A percentile compares a stretch with the other conserved stretches of the same genome.
Evolutionary conservation across 352 stramenopile genomes (phyloP).

Genomic region (Globisporangium acanthophoron): DNA sequence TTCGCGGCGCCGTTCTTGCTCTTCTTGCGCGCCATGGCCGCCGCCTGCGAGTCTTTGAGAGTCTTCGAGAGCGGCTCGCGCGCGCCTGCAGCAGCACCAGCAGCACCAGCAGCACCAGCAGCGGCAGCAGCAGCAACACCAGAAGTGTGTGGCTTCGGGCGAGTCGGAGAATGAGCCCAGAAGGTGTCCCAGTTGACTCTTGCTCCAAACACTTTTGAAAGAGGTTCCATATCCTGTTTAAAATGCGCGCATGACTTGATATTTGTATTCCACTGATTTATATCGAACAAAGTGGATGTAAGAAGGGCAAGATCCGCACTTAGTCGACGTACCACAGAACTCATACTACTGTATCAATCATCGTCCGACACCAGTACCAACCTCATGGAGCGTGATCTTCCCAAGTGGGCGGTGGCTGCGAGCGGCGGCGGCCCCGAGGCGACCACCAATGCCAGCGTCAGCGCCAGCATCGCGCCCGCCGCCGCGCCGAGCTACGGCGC

Average conservation of each 20-base stretch:
- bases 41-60: background rate
- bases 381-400: background rate
- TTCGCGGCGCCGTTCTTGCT: slow-evolving; percentile 3
- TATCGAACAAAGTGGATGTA: background rate
- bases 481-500: slow-evolving; percentile 35
- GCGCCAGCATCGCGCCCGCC: slow-evolving; percentile 4
- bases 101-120: no score
- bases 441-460: slow-evolving; percentile 6
- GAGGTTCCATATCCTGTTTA: background rate
- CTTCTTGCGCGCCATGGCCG: slow-evolving; percentile 12
- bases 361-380: background rate
- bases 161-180: background rate
- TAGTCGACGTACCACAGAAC: background rate
- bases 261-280: background rate
- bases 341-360: background rate
- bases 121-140: no score
- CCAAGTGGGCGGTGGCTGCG: background rate
- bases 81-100: no score
- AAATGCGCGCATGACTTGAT: background rate
- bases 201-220: background rate
- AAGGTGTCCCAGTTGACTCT: background rate
- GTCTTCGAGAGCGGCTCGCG: background rate
- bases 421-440: background rate
- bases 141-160: background rate
- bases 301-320: background rate